These are phyloP conservation scores for Xylariaceae sp. DNA, from an alignment of 2,329 filamentous ascomycete genomes.

Conservation along the genomic window DNA sequence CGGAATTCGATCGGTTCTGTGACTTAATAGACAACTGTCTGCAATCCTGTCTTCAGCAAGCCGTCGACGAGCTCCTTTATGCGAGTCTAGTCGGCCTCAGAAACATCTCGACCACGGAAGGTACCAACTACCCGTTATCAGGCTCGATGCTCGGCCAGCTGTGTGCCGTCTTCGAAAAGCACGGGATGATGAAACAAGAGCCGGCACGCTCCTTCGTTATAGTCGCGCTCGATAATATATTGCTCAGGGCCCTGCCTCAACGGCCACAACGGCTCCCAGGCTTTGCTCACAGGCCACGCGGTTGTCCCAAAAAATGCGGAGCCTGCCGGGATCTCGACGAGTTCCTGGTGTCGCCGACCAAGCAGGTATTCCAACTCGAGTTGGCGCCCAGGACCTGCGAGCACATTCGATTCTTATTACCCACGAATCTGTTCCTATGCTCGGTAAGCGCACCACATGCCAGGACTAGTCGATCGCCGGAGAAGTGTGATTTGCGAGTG, in stretches of 20 bases:
- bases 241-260: slow-evolving; percentile 5
- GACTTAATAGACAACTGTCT: slow-evolving; percentile 4
- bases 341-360: slow-evolving; percentile 1
- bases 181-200: slow-evolving; percentile 2
- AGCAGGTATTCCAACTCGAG: not conserved
- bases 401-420: slow-evolving; percentile 4
- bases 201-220: slow-evolving; percentile 8
- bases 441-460: not conserved
- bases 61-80: slow-evolving; percentile 6
- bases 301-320: not conserved
- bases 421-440: slow-evolving; percentile 1
- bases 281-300: not conserved
- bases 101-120: not conserved
- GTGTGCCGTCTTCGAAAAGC: slow-evolving; percentile 4
- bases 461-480: not conserved
- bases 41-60: slow-evolving; percentile 3
- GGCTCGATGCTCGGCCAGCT: slow-evolving; percentile 1
- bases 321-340: slow-evolving; percentile 7
- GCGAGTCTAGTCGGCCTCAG: not conserved
- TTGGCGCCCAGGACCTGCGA: not conserved
- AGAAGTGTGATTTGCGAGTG: not conserved
- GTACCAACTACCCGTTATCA: not conserved
- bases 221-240: slow-evolving; percentile 7
- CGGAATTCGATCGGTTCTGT: slow-evolving; percentile 4
- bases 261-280: slow-evolving; percentile 1